Base-by-base conservation (phyloP, 1,139 yeast species). In the Candida neerlandica region DNA sequence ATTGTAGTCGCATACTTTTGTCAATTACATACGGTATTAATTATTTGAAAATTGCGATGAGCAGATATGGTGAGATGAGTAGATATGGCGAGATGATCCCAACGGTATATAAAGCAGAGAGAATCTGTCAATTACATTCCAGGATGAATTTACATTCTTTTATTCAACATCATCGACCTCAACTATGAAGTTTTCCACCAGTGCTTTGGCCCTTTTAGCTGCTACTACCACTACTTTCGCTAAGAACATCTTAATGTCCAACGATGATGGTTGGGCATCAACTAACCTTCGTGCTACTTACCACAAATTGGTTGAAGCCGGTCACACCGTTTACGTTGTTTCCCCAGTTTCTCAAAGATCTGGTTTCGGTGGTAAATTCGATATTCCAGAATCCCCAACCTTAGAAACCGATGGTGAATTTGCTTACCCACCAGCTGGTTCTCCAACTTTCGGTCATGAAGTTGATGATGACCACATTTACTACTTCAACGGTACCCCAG, bases 321-420 rank as follows among this genome's bases (percentile, higher is more conserved):
- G 59, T 34, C 82, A 82, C 65, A 70, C 71, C 45, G 86, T 81
- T 47, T 68, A 75, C 54, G 57, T 81, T 59, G 82, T 79, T 48
- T 85, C 86, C 21, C 85, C 86, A 38, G 83, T 74, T 16, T 70
- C 73, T 38, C 85, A 82, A 65, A 75, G 82, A 68, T 80, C 85
- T 2, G 86, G 86, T 5, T 79, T 71, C 65, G 80, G 82, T 55
- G 86, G 86, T 49, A 75, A 73, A 54, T 81, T 81, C 57, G 71
- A 67, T 48, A 61, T 78, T 51, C 81, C 86, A 34, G 55, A 66
- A 48, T 62, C 75, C 46, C 63, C 69, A 50, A 72, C 68, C 18
- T 73, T 80, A 61, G 62, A 66, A 51, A 63, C 70, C 32, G 68
- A 72, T 52, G 80, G 79, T 52, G 78, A 72, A 52, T 76, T 75